phyloP scores from a whole-genome alignment of 2,329 filamentous ascomycete genomes.

The Claviceps cyperi region DNA sequence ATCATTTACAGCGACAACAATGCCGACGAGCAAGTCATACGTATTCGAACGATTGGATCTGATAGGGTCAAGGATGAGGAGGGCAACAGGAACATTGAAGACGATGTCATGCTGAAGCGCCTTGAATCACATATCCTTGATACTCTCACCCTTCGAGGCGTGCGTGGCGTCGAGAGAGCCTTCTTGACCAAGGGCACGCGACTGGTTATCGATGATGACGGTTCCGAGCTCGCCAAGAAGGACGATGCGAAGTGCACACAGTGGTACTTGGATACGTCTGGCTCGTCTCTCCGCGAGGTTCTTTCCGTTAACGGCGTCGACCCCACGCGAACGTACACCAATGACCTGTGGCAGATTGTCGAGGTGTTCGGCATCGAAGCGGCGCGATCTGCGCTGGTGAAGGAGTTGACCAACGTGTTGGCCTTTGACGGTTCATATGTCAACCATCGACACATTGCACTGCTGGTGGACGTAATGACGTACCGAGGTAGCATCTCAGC shows the following conservation, averaged over 20 bases:
- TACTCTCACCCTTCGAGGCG: conserved; percentile 79
- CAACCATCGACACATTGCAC: conserved; percentile 92
- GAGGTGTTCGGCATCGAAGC: conserved; percentile 95
- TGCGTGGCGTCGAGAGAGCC: conserved; percentile 74
- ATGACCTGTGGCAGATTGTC: conserved; percentile 89
- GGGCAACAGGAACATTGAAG: conserved; percentile 47
- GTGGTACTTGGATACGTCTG: conserved; percentile 92
- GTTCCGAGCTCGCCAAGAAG: conserved; percentile 60
- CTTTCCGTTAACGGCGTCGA: conserved; percentile 82
- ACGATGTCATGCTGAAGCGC: conserved; percentile 85
- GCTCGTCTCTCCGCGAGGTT: conserved; percentile 73
- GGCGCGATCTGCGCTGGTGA: conserved; percentile 70
- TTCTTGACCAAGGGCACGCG: conserved; percentile 77
- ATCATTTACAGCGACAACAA: conserved; percentile 98
- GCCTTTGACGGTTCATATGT: conserved; percentile 99
- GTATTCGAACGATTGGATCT: conserved; percentile 64
- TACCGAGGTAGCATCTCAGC: conserved; percentile 88
- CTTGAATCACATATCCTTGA: conserved; percentile 86
- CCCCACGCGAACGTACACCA: conserved; percentile 72
- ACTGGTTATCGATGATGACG: conserved; percentile 53
- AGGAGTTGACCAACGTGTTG: conserved; percentile 81
- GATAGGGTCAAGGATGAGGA: conserved; percentile 63
- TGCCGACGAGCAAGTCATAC: conserved; percentile 86
- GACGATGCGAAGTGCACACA: conserved; percentile 65
- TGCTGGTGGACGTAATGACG: conserved; percentile 96